Percentiles rank a stretch among this genome's conserved stretches.
Conservation (phyloP, 106 monocot genomes). For the Acorus calamus region DNA sequence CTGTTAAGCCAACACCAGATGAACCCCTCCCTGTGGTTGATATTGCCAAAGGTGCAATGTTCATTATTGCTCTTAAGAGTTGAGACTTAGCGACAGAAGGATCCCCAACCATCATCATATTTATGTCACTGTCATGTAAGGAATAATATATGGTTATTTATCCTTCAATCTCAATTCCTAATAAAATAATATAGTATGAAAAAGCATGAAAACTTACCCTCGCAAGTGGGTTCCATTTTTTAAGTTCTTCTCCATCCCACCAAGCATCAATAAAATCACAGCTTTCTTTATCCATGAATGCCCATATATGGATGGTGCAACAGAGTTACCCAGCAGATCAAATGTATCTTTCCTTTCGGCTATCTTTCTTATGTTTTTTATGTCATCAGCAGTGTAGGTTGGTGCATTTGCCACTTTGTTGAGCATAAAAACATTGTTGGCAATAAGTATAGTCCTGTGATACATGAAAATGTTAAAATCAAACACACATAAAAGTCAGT, state of each 20-base stretch:
- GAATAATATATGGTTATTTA: no score
- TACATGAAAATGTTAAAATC: neutral
- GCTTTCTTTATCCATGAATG: constrained; percentile 99
- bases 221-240: constrained; percentile 97
- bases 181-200: neutral
- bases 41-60: constrained; percentile 92
- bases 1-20: constrained; percentile 98
- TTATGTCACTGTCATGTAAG: constrained; percentile 61
- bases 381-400: constrained; percentile 53
- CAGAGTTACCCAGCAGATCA: constrained; percentile 74
- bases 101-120: constrained; percentile 99
- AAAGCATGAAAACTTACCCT: constrained; percentile 48
- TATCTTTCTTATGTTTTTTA: constrained; percentile 84
- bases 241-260: constrained; percentile 95
- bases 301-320: constrained; percentile 96
- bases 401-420: constrained; percentile 98
- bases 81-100: constrained; percentile 99
- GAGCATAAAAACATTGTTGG: constrained; percentile 80
- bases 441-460: constrained; percentile 89
- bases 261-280: constrained; percentile 90
- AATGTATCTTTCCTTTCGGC: constrained; percentile 78
- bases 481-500: neutral
- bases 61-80: constrained; percentile 88
- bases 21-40: constrained; percentile 98
- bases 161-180: no score